A percentile compares a stretch with the other conserved stretches of the same genome.
phyloP scores from a whole-genome alignment of 163 green algal genomes.

The Chlorella variabilis region DNA sequence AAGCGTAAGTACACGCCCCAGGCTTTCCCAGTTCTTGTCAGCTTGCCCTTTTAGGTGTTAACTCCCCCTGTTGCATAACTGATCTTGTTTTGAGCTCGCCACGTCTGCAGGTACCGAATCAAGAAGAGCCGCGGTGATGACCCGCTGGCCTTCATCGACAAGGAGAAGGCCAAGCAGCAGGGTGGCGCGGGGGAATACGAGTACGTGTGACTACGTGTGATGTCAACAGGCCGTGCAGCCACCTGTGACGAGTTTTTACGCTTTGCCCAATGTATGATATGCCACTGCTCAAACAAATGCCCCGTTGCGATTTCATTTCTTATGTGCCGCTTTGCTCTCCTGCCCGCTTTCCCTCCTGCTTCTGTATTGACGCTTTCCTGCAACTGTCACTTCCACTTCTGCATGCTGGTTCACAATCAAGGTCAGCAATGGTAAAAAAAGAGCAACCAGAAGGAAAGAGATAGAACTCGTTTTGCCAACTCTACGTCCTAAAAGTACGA shows the following conservation, averaged over 20 bases:
- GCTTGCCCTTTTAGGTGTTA: too few relatives aligned
- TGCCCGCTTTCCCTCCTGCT: neutral
- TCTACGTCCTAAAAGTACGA: conserved; percentile 61
- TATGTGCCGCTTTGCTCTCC: neutral
- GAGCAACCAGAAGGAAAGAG: neutral
- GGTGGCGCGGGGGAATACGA: conserved; percentile 64
- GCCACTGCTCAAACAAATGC: too few relatives aligned
- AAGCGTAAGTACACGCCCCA: conserved; percentile 74
- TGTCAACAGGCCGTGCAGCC: neutral
- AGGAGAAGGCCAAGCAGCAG: conserved; percentile 10
- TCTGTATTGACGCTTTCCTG: neutral
- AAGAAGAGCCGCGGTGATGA: conserved; percentile 75
- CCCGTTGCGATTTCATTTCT: too few relatives aligned
- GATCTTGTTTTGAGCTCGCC: too few relatives aligned
- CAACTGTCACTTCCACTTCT: too few relatives aligned
- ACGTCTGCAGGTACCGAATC: too few relatives aligned
- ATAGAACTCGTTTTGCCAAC: too few relatives aligned
- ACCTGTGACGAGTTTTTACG: neutral
- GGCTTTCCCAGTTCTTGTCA: too few relatives aligned
- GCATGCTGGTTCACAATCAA: too few relatives aligned
- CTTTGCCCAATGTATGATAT: neutral
- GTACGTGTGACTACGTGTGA: conserved; percentile 54
- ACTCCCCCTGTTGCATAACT: too few relatives aligned
- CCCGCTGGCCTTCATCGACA: conserved; percentile 72
- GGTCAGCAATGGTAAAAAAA: too few relatives aligned